A percentile compares a stretch with the other conserved stretches of the same genome.
phyloP scores from a whole-genome alignment of 192 early-diverging fungal genomes.

The Podochytrium sp. region DNA sequence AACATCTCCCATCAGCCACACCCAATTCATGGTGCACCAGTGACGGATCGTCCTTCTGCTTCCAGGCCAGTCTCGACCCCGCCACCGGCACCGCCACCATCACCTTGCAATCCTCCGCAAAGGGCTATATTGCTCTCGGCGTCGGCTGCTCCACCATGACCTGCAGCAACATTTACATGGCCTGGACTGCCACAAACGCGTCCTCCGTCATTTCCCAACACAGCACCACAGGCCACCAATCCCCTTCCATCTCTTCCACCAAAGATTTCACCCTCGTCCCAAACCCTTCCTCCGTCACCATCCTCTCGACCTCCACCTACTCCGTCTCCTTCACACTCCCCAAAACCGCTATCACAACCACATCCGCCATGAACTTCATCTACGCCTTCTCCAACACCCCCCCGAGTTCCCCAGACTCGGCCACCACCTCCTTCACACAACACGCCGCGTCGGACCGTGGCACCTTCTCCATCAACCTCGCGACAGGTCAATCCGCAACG shows the following conservation, averaged over 20 bases:
- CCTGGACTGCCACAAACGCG: constrained; percentile 31
- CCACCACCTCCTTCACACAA: constrained; percentile 2
- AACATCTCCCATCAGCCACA: neutral
- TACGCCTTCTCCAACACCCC: constrained; percentile 23
- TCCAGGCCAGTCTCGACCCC: neutral
- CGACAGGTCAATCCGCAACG: constrained; percentile 6
- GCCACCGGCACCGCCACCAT: neutral
- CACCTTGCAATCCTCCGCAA: constrained; percentile 4
- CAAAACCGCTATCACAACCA: neutral
- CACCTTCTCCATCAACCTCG: constrained; percentile 14
- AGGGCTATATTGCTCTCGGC: constrained; percentile 37
- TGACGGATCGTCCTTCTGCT: constrained; percentile 8
- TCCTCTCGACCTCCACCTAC: constrained; percentile 15
- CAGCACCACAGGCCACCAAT: constrained; percentile 19
- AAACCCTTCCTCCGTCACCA: neutral
- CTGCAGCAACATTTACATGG: constrained; percentile 34
- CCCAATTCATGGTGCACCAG: neutral
- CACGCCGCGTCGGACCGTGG: constrained; percentile 10
- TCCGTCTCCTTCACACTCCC: constrained; percentile 18
- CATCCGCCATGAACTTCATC: constrained; percentile 26
- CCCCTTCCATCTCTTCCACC: constrained; percentile 13
- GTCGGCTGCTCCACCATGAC: constrained; percentile 35
- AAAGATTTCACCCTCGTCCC: constrained; percentile 9
- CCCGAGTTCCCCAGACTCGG: constrained; percentile 1
- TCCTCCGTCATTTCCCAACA: constrained; percentile 30